Conservation (phyloP, 345 rosid genomes). For the Jatropha curcas region DNA sequence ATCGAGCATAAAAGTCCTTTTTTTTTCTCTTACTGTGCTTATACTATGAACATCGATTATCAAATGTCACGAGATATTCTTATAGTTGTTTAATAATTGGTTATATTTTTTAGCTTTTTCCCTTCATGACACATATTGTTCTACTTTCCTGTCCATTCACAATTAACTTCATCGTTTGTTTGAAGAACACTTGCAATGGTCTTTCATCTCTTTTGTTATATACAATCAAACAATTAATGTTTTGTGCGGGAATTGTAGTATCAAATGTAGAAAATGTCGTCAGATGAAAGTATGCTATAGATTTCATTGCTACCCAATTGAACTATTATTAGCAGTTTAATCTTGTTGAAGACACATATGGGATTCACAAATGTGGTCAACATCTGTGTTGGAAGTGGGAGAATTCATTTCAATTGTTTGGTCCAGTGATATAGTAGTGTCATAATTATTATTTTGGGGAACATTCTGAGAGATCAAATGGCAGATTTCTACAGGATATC, state of each 20-base stretch:
- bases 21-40: background rate
- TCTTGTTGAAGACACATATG: background rate
- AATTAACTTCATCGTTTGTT: no score
- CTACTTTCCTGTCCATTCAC: no score
- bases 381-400: background rate
- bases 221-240: background rate
- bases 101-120: no score
- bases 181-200: background rate
- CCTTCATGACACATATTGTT: no score
- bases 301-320: background rate
- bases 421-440: background rate
- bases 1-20: background rate
- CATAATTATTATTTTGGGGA: background rate
- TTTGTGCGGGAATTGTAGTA: no score
- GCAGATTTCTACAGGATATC: background rate
- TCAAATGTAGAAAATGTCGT: background rate
- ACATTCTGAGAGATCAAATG: background rate
- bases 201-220: background rate
- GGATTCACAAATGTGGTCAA: background rate
- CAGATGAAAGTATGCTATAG: background rate
- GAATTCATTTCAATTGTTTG: background rate
- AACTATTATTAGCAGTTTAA: background rate
- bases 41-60: no score
- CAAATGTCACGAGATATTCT: no score
- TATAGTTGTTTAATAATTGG: no score